Evolutionary conservation across 192 early-diverging fungal genomes (phyloP).

Genomic region (Coemansia sp.): DNA sequence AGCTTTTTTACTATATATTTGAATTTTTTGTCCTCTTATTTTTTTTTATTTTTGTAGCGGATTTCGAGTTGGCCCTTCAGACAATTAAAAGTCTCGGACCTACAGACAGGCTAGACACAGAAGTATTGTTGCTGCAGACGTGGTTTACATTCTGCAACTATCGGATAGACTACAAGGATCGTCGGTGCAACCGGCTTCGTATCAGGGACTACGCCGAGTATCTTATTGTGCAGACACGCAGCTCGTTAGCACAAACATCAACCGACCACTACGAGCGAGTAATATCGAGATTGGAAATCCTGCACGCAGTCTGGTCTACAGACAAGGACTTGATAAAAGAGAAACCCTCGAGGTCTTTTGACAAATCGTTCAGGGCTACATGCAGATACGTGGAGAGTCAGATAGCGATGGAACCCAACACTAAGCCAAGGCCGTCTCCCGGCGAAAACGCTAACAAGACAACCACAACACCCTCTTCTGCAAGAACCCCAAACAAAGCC

Average conservation of each 20-base stretch:
- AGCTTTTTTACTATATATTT: not conserved
- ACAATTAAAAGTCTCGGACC: not conserved
- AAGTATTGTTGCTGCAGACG: conserved; percentile 1
- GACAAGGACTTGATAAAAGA: not conserved
- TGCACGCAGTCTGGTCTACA: conserved; percentile 3
- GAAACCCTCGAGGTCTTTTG: not conserved
- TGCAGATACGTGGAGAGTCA: not conserved
- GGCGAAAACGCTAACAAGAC: no score
- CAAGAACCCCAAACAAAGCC: no score
- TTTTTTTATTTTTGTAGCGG: not conserved
- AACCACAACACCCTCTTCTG: no score
- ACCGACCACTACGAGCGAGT: not conserved
- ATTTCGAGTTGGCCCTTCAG: conserved; percentile 5
- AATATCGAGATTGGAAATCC: conserved; percentile 1
- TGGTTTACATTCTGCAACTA: conserved; percentile 5
- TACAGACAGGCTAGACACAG: not conserved
- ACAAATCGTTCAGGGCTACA: not conserved
- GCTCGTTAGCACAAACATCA: not conserved
- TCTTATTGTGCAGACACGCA: not conserved
- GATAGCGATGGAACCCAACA: not conserved
- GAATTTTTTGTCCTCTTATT: not conserved
- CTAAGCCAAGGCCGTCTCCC: no score
- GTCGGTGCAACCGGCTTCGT: not conserved
- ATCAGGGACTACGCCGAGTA: conserved; percentile 6
- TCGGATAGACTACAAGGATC: not conserved